phyloP scores from a whole-genome alignment of 495 filamentous ascomycete species.

The Tuber magnatum region DNA sequence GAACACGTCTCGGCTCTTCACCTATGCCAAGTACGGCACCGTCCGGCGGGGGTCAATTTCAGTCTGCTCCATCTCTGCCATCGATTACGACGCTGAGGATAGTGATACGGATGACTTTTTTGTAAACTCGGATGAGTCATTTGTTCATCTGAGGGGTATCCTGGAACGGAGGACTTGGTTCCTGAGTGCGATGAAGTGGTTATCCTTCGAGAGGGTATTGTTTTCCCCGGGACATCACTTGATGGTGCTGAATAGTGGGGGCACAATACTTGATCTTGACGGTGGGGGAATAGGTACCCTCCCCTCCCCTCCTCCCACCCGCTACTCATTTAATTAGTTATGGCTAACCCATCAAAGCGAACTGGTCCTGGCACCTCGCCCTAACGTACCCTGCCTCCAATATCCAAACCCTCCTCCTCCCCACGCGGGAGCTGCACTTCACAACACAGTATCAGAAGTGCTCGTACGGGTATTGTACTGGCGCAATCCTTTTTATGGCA shows the following conservation, averaged over 20 bases:
- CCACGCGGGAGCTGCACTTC: not conserved
- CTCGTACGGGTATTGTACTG: not conserved
- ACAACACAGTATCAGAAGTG: not conserved
- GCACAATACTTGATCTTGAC: constrained; percentile 36
- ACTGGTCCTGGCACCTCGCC: constrained; percentile 38
- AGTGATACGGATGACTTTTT: constrained; percentile 21
- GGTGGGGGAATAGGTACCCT: constrained; percentile 26
- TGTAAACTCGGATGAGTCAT: constrained; percentile 22
- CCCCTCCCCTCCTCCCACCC: not conserved
- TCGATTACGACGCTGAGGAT: constrained; percentile 20
- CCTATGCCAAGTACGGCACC: constrained; percentile 28
- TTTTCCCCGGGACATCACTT: constrained; percentile 40
- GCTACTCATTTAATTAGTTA: constrained; percentile 9
- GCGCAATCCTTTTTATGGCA: not conserved
- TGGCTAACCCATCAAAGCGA: constrained; percentile 19
- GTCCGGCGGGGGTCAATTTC: constrained; percentile 11
- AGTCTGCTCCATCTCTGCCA: constrained; percentile 9
- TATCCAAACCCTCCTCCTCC: constrained; percentile 28
- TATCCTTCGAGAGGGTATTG: constrained; percentile 39
- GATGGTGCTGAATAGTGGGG: constrained; percentile 17
- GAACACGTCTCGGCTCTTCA: constrained; percentile 24
- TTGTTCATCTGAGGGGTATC: constrained; percentile 8
- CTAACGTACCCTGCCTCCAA: constrained; percentile 34
- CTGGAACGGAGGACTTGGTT: constrained; percentile 36
- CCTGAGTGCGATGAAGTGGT: constrained; percentile 38